Evolutionary conservation across 2,329 filamentous ascomycete genomes (phyloP), one percentile per base, ranked within the genome.

Genomic region (Tolypocladium pustulatum): DNA sequence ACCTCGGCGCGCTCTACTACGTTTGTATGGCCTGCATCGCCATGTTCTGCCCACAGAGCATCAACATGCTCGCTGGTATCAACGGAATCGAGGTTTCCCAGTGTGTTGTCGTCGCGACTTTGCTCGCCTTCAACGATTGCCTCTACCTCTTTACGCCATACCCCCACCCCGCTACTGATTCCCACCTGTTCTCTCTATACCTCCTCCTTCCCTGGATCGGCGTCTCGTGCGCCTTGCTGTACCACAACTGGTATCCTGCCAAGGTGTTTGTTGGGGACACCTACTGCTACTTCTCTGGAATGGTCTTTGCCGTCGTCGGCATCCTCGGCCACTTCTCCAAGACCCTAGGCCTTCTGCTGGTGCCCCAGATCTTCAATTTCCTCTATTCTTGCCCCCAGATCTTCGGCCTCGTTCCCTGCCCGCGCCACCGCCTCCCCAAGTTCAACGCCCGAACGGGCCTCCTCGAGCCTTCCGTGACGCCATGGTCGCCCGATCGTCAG

Each of bases 41-140:
- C 70, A 99, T 99, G 73, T 99, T 99, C 78, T 96, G 91, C 65
- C 92, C 94, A 8, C 97, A 99, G 76, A 91, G 91, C 73, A 99
- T 99, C 82, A 99, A 99, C 78, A 99, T 99, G 76, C 80, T 99
- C n/a, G 94, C 94, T 0, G 94, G 94, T n/a, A 90, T 99, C 74
- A 99, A 99, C 73, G 94, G 94, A 58, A 94, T 99, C 71, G 94
- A 99, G 73, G 94, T 97, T 58, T 86, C 89, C 13, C 94, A 99
- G 75, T 97, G 91, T 60, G 79, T 99, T 62, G 89, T 96, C 63
- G 90, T 99, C 69, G 93, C 92, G 32, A 73, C 86, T 57, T 82
- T 97, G 56, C 84, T 99, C 64, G 83, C 88, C 60, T 76, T 91
- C 71, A 99, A 99, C 76, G 94, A 97, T 72, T 78, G 82, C 57